Percentiles rank a stretch among this genome's conserved stretches.
phyloP scores from a whole-genome alignment of 441 rosid genomes.

The Syzygium syzygioides region DNA sequence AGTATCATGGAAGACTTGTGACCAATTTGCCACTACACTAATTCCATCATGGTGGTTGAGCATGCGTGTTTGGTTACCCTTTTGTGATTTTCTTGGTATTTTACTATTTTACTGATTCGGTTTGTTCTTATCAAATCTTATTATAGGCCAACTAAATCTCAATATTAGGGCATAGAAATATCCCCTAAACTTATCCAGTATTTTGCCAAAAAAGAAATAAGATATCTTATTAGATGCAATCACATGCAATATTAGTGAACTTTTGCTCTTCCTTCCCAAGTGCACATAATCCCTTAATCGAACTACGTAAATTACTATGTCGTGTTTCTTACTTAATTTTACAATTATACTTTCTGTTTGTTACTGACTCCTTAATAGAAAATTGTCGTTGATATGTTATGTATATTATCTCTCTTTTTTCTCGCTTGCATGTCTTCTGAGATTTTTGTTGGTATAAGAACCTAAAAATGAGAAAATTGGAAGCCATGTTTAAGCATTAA shows the following conservation, averaged over 20 bases:
- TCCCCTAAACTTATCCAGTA: background rate
- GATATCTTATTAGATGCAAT: background rate
- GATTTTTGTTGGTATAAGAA: background rate
- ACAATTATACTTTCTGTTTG: background rate
- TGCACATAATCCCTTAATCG: too few relatives aligned
- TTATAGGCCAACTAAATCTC: background rate
- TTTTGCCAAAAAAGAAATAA: background rate
- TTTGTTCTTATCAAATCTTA: background rate
- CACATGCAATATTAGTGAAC: background rate
- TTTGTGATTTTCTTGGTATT: background rate
- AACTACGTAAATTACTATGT: too few relatives aligned
- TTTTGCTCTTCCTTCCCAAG: too few relatives aligned
- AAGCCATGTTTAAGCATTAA: too few relatives aligned
- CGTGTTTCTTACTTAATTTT: too few relatives aligned
- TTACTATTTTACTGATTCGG: background rate
- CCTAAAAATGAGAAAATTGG: background rate
- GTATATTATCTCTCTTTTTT: too few relatives aligned
- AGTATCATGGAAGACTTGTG: background rate
- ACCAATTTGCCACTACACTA: background rate
- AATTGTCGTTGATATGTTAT: too few relatives aligned
- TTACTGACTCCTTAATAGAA: too few relatives aligned
- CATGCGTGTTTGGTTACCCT: background rate
- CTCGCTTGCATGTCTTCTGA: background rate
- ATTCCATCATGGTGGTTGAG: background rate
- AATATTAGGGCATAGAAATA: background rate